phyloP scores from a whole-genome alignment of 495 filamentous ascomycete species.

The Trichodelitschia bisporula region DNA sequence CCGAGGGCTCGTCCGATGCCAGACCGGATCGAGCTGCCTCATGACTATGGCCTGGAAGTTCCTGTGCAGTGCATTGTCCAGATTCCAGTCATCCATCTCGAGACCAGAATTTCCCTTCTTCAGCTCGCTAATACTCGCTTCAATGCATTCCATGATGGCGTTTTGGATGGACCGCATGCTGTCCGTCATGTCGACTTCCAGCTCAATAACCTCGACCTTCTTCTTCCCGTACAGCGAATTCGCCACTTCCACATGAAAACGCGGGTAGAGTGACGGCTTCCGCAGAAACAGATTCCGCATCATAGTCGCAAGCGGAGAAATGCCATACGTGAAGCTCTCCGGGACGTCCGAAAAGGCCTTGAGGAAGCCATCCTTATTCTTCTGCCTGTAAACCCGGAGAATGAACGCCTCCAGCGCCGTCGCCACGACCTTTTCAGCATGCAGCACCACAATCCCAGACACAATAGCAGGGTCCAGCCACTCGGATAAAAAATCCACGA shows the following conservation, averaged over 20 bases:
- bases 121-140: conserved; percentile 75
- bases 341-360: conserved; percentile 94
- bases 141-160: conserved; percentile 87
- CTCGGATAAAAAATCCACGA: conserved; percentile 72
- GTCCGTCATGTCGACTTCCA: conserved; percentile 92
- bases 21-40: conserved; percentile 82
- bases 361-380: conserved; percentile 77
- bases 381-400: conserved; percentile 73
- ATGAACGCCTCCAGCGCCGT: conserved; percentile 92
- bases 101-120: conserved; percentile 72
- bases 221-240: conserved; percentile 71
- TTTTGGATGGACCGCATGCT: conserved; percentile 83
- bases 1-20: conserved; percentile 88
- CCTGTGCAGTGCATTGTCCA: conserved; percentile 81
- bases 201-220: conserved; percentile 89
- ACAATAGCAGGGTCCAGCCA: conserved; percentile 63
- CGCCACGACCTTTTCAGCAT: conserved; percentile 68
- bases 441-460: conserved; percentile 68
- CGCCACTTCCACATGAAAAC: conserved; percentile 80
- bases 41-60: conserved; percentile 78
- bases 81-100: conserved; percentile 93
- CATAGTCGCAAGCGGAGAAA: conserved; percentile 72
- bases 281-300: conserved; percentile 81
- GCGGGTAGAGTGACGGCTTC: conserved; percentile 73
- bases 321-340: conserved; percentile 74